Conservation (phyloP, 805 yeast genomes). For the Kodamaea restingae region DNA sequence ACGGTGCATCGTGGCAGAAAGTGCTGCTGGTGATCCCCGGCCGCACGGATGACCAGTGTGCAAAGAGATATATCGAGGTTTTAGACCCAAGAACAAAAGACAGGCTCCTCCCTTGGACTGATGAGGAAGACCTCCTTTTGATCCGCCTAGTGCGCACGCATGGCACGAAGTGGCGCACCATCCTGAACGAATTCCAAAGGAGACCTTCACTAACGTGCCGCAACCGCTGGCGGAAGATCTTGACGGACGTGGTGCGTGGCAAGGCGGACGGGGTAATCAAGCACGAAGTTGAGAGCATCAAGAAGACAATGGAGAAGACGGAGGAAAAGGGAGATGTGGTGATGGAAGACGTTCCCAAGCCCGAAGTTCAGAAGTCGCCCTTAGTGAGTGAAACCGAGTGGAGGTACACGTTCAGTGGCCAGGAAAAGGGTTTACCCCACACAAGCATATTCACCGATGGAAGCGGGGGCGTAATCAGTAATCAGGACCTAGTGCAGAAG, state of each 20-base stretch:
- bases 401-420: conserved; percentile 50
- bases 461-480: conserved; percentile 47
- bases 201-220: conserved; percentile 88
- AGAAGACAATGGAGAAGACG: conserved; percentile 14
- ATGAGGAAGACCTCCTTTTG: conserved; percentile 68
- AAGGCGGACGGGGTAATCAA: conserved; percentile 54
- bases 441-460: conserved; percentile 17
- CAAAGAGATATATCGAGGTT: conserved; percentile 85
- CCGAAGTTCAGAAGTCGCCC: conserved; percentile 6
- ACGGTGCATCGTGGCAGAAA: conserved; percentile 84
- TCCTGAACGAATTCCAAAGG: conserved; percentile 65
- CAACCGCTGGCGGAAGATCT: conserved; percentile 86
- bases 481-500: conserved; percentile 52
- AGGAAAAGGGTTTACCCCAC: conserved; percentile 25
- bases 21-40: conserved; percentile 75
- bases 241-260: conserved; percentile 68
- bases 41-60: conserved; percentile 92
- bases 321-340: conserved; percentile 1
- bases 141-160: conserved; percentile 62
- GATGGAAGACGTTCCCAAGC: conserved; percentile 3
- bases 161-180: conserved; percentile 89
- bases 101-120: conserved; percentile 73
- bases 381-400: conserved; percentile 47
- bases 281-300: conserved; percentile 55
- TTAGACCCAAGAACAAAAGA: conserved; percentile 77